Conservation (phyloP, 306 rosid genomes). For the Malus fusca region DNA sequence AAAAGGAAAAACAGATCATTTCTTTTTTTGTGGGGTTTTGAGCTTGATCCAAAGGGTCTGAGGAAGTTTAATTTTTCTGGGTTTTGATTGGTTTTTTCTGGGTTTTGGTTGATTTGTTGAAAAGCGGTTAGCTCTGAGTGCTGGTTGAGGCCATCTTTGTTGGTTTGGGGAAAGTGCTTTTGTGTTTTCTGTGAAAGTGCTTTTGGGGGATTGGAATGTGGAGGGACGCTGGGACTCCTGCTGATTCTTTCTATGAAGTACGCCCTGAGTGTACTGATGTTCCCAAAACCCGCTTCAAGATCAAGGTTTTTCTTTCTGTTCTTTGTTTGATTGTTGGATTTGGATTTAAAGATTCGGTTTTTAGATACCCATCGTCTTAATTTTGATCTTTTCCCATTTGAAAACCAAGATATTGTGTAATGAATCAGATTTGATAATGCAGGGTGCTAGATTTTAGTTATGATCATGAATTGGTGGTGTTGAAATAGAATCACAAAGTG, state of each 20-base stretch:
- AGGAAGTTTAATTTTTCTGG: conserved; percentile 21
- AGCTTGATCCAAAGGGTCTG: conserved; percentile 10
- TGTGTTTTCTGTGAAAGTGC: not conserved
- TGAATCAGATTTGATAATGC: conserved; percentile 1
- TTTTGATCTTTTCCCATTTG: conserved; percentile 1
- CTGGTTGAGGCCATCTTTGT: not conserved
- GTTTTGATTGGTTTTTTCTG: conserved; percentile 28
- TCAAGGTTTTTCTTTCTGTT: conserved; percentile 46
- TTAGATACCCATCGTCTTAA: conserved; percentile 4
- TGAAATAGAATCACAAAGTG: conserved; percentile 6
- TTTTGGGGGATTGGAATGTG: conserved; percentile 61
- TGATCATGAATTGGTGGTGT: not conserved
- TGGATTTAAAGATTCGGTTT: not conserved
- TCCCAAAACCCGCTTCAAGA: conserved; percentile 76
- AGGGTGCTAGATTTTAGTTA: conserved; percentile 1
- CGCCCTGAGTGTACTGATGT: conserved; percentile 95
- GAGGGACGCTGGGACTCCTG: conserved; percentile 75
- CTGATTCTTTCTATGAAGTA: conserved; percentile 84
- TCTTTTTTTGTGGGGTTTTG: not conserved
- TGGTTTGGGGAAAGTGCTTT: not conserved
- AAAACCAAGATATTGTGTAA: not conserved
- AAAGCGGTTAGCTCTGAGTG: conserved; percentile 32
- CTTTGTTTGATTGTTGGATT: not conserved
- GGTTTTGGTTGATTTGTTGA: conserved; percentile 32
- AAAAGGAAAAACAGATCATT: not conserved